Evolutionary conservation across 805 yeast species (phyloP), one percentile per base, ranked within the genome.

Genomic region (Yarrowia sp.): DNA sequence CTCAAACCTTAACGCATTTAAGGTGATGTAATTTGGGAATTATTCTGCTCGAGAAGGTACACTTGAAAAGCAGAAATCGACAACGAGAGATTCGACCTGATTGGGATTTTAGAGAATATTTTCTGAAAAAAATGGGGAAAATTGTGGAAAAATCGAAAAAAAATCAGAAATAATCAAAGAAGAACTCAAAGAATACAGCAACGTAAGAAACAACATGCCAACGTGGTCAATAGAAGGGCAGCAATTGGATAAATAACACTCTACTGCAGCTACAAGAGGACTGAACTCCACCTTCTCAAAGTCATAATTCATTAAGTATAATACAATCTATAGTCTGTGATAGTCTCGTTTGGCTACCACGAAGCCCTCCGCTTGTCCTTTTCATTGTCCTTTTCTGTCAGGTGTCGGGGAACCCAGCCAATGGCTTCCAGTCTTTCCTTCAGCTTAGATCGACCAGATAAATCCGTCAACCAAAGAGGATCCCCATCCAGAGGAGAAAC

Each of bases 401-500:
- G 15, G n/a, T 39, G 46, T 12, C 61, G 15, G 24, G 61, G 61
- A 12, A 39, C 61, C 64, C 64, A 58, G 0, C 64, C 64, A 30
- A 58, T 58, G 3, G 50, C 30, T 13, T 58, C 50, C 40, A 58
- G 24, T 19, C 64, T n/a, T 50, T 58, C 64, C 12, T 43, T 40
- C 9, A 58, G 40, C 24, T 42, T 58, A 2, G 64, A 10, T 1
- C 40, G 39, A 2, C 64, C 64, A 2, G 64, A 58, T 13, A 43
- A 8, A 19, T 58, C 50, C 0, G 50, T 43, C 50, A 58, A 12
- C 64, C 64, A 58, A n/a, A 58, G 17, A 33, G 64, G 33, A 10
- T 58, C 64, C 33, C 64, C 64, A 17, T 43, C 64, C 15, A 58
- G 50, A 42, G 64, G 64, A 20, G 64, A 58, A 2, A 43, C 64